Evolutionary conservation across 2,329 filamentous ascomycete species (phyloP), one percentile per base, ranked within the genome.

Genomic region (Diaporthe sp.): DNA sequence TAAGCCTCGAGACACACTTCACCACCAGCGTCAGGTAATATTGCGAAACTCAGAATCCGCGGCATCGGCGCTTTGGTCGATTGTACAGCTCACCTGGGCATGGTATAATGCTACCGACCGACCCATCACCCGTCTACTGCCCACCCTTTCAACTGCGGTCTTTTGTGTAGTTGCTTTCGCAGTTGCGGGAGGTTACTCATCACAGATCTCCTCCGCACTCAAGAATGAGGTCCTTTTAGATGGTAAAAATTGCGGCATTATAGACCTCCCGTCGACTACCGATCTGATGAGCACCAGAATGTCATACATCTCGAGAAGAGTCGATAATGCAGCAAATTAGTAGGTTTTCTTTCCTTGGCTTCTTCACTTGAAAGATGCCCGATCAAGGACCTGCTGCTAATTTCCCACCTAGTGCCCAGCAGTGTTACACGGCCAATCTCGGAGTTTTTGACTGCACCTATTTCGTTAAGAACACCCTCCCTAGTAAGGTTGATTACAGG

Each of bases 11-110:
- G 81, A 82, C 44, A 78, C 72, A 7, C 39, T 83, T 2, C 76
- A 82, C 60, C 81, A 83, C 37, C 81, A 81, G 49, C 78, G 78
- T 0, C 80, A 82, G 53, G 77, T 76, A 31, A 12, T 73, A 22
- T 15, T 73, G 2, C 71, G 58, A 7, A 73, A 73, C 5, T 55
- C 47, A 3, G 22, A 25, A 17, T 65, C 58, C 15, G 71, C 71
- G 31, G 44, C 7, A 13, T 55, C 53, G 25, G 47, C 71, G 2
- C 31, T 61, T 3, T 49, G n/a, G 12, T 12, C 53, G 2, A 61
- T 61, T 12, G 1, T 71, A 1, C 25, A 71, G 4, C 13, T 74
- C 1, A 20, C 22, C 1, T 74, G 53, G 65, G 53, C 28, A 22
- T 71, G 72, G 63, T 51, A 39, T 4, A 42, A 67, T 5, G 6